Conservation (phyloP, 768 basidiomycete species). For the Termitomyces bulborhizus region DNA sequence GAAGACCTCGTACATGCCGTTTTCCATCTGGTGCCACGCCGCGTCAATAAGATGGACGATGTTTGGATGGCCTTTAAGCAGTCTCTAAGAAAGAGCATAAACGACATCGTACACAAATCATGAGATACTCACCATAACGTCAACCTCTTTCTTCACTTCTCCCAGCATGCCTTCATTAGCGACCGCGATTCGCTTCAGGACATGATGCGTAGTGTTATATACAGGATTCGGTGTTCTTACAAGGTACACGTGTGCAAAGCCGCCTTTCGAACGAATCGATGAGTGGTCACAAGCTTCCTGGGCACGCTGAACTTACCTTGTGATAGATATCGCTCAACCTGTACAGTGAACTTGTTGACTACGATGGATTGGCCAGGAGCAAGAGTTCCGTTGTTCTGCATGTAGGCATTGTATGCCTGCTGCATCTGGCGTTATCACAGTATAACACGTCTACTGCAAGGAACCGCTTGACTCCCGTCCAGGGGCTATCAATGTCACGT, state of each 20-base stretch:
- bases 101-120: constrained; percentile 13
- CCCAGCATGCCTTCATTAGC: constrained; percentile 83
- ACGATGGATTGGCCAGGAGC: constrained; percentile 80
- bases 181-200: constrained; percentile 94
- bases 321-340: constrained; percentile 90
- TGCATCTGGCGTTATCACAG: constrained; percentile 29
- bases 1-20: constrained; percentile 89
- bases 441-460: constrained; percentile 9
- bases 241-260: constrained; percentile 97
- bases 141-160: constrained; percentile 96
- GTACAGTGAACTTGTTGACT: constrained; percentile 85
- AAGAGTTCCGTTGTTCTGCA: constrained; percentile 63
- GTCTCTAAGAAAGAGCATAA: constrained; percentile 51
- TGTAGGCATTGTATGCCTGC: constrained; percentile 42
- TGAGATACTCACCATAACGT: constrained; percentile 79
- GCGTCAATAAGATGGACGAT: constrained; percentile 96
- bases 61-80: constrained; percentile 89
- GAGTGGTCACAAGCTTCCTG: constrained; percentile 6
- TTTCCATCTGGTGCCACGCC: constrained; percentile 79
- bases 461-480: no score
- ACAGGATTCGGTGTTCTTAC: constrained; percentile 83
- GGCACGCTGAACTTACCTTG: constrained; percentile 57
- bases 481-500: constrained; percentile 4
- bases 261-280: constrained; percentile 49
- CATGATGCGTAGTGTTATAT: constrained; percentile 90